A percentile compares a stretch with the other conserved stretches of the same genome.
Evolutionary conservation across 176 grass and related monocot species (phyloP).

Genomic region (Pontederia paniculata): DNA sequence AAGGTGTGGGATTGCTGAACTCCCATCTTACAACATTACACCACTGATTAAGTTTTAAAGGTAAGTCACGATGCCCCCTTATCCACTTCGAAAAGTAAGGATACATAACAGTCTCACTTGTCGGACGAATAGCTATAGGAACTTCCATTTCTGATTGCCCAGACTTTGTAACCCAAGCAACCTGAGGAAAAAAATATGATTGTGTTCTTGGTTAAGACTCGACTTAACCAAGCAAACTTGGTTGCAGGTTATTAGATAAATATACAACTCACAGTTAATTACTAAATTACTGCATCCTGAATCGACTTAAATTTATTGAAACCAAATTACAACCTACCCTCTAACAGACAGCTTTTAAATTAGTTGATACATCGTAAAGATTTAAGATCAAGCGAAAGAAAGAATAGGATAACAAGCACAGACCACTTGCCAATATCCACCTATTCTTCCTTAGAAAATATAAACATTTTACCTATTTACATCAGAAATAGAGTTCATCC

Average conservation of each 20-base stretch:
- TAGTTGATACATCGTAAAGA: too few relatives aligned
- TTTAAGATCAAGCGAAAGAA: too few relatives aligned
- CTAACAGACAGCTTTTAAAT: too few relatives aligned
- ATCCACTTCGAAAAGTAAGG: constrained; percentile 98
- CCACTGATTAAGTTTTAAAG: constrained; percentile 79
- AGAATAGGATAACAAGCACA: too few relatives aligned
- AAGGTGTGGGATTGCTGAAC: constrained; percentile 73
- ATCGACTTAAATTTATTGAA: too few relatives aligned
- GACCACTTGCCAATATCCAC: too few relatives aligned
- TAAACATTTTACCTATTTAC: too few relatives aligned
- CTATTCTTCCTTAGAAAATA: too few relatives aligned
- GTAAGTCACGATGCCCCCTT: constrained; percentile 68
- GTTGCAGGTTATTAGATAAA: not conserved
- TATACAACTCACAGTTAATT: too few relatives aligned
- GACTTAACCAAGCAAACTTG: not conserved
- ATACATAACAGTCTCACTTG: constrained; percentile 86
- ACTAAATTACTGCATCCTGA: too few relatives aligned
- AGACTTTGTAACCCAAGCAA: constrained; percentile 71
- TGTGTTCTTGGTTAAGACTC: not conserved
- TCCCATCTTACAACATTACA: constrained; percentile 88
- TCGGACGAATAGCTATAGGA: constrained; percentile 73
- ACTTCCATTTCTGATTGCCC: constrained; percentile 72
- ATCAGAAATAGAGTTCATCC: too few relatives aligned
- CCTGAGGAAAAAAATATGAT: constrained; percentile 17
- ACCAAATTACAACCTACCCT: too few relatives aligned